Conservation (phyloP, 805 yeast genomes). For the Wickerhamiella slavikovae region DNA sequence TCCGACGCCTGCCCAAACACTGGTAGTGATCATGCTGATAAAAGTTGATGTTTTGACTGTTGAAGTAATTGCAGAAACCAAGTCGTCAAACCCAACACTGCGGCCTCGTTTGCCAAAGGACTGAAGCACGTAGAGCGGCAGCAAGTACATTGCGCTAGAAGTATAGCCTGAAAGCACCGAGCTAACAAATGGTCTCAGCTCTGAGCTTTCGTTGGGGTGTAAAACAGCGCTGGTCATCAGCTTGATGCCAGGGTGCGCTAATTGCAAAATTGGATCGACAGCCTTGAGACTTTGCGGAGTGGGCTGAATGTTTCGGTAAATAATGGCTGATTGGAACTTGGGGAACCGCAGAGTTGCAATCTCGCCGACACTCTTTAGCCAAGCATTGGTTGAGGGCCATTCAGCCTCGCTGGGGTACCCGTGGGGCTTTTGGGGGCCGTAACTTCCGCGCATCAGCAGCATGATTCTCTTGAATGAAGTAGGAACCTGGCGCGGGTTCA, state of each 20-base stretch:
- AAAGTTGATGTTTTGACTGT: conserved; percentile 17
- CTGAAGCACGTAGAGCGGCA: conserved; percentile 13
- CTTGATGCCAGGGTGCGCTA: conserved; percentile 17
- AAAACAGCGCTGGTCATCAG: conserved; percentile 16
- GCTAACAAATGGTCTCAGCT: conserved; percentile 10
- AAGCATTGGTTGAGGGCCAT: conserved; percentile 18
- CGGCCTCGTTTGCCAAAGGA: conserved; percentile 6
- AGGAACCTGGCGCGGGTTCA: conserved; percentile 19
- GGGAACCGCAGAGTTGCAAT: conserved; percentile 17
- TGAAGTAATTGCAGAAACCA: conserved; percentile 8
- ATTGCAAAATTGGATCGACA: conserved; percentile 11
- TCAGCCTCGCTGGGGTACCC: conserved; percentile 13
- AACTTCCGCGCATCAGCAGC: conserved; percentile 14
- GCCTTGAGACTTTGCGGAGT: conserved; percentile 8
- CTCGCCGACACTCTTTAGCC: conserved; percentile 15
- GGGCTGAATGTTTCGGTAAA: conserved; percentile 10
- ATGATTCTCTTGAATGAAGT: conserved; percentile 14
- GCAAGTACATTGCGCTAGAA: conserved; percentile 13
- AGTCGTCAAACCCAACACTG: conserved; percentile 1
- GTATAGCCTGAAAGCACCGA: conserved; percentile 11
- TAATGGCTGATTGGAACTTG: conserved; percentile 14
- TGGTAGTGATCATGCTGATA: conserved; percentile 17
- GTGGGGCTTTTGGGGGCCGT: conserved; percentile 15
- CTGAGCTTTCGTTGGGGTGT: conserved; percentile 15
- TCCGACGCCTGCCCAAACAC: conserved; percentile 22